Base-by-base conservation (phyloP, 495 filamentous ascomycete genomes). In the Penicillium cinerascens region DNA sequence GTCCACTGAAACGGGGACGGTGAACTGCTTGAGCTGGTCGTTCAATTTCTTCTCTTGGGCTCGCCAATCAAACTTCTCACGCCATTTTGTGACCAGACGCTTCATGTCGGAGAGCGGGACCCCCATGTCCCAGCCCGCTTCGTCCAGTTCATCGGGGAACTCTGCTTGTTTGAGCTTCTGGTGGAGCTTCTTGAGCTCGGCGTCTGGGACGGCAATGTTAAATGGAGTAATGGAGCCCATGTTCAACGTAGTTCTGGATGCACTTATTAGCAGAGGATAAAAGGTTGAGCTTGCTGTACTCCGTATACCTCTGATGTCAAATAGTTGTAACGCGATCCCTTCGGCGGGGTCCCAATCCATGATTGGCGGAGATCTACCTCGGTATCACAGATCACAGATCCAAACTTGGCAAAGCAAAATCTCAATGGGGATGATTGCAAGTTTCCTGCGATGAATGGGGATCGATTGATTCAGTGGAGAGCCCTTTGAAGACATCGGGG, bases 61-160 rank as follows among this genome's bases (percentile, higher is more conserved):
- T 2, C 74, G 66, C 79, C 78, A 83, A 58, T 79, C 66, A 56
- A 74, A 83, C 0, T 68, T 51, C 43, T 74, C 63, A 6, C 54
- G 62, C 78, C 78, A 83, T 18, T 74, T 62, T 16, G 61, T 61
- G 3, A 61, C 60, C 33, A 81, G 56, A 8, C 74, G 61, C 53
- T 77, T 76, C 52, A 81, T 68, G 23, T 78, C 76, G 1, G 55
- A 54, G 3, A 79, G 57, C 1, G 79, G 79, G 4, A 72, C 70
- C 5, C 79, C 79, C 54, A 74, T 71, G 25, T 73, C 65, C 80
- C 79, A 80, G 27, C 55, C 65, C 4, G 68, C 67, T 39, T 58
- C 54, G 29, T 76, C 67, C 13, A 80, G 56, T 54, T 80, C 76
- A 61, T 76, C 69, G 0, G 78, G 77, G 44, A 79, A 78, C 13